These are phyloP conservation scores for Calonectria montana DNA, from an alignment of 2,329 filamentous ascomycete genomes.

Conservation along the genomic window DNA sequence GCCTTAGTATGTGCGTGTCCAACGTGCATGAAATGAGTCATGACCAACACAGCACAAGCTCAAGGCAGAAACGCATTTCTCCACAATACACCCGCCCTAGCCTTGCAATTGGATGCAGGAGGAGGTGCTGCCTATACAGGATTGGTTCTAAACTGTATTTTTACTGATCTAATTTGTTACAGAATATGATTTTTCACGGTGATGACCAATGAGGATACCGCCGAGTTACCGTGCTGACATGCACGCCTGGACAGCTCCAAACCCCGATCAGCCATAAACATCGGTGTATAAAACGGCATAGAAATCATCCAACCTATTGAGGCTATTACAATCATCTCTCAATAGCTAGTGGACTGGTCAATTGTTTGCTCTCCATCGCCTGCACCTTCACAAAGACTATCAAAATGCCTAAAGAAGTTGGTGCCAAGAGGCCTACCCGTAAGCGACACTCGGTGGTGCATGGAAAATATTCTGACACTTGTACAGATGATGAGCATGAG, in stretches of 20 bases:
- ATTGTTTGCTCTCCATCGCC: neutral
- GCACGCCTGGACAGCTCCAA: neutral
- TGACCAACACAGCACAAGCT: neutral
- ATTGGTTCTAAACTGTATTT: neutral
- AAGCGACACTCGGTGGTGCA: neutral
- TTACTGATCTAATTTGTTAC: neutral
- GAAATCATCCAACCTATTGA: neutral
- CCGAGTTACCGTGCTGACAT: neutral
- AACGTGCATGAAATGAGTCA: neutral
- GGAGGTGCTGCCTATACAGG: neutral
- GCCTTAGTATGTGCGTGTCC: neutral
- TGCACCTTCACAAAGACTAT: neutral
- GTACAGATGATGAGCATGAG: neutral
- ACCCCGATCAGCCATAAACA: neutral
- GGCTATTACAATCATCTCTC: neutral
- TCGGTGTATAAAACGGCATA: neutral
- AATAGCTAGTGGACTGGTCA: too few species aligned
- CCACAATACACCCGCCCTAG: neutral
- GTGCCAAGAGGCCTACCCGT: neutral
- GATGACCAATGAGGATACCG: neutral
- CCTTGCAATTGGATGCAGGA: neutral
- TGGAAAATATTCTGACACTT: neutral
- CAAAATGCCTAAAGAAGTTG: neutral
- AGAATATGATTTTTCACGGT: neutral
- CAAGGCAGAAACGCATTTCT: neutral